Evolutionary conservation across 768 basidiomycete genomes (phyloP).

Genomic region (Strobilomyces confusus): DNA sequence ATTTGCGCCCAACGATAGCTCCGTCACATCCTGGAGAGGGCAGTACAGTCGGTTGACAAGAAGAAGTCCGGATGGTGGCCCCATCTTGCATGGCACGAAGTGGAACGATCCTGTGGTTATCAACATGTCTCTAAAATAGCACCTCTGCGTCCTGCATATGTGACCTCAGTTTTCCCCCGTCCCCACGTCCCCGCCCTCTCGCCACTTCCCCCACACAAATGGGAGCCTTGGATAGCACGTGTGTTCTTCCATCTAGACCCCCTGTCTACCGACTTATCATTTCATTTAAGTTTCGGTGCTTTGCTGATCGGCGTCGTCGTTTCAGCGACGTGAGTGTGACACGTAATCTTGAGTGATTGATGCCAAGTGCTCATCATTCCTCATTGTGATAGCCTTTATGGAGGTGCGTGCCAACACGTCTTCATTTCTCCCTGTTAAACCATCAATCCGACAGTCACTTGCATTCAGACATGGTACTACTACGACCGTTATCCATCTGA

Average conservation of each 20-base stretch:
- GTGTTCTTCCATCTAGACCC: slow-evolving; percentile 6
- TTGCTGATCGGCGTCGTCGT: slow-evolving; percentile 52
- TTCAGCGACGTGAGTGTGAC: slow-evolving; percentile 44
- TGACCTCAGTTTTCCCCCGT: background rate
- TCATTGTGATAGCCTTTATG: slow-evolving; percentile 41
- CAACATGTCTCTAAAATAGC: slow-evolving; percentile 13
- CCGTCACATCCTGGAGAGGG: no score
- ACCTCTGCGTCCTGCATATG: background rate
- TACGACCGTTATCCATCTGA: slow-evolving; percentile 47
- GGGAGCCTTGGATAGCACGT: slow-evolving; percentile 38
- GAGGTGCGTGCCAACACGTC: slow-evolving; percentile 34
- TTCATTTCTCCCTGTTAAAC: slow-evolving; percentile 9
- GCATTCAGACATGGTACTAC: slow-evolving; percentile 57
- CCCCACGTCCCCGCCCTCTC: background rate
- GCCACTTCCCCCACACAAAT: slow-evolving; percentile 6
- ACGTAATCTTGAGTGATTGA: slow-evolving; percentile 2
- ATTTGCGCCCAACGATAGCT: no score
- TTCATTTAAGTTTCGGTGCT: slow-evolving; percentile 44
- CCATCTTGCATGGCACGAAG: background rate
- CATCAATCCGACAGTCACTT: slow-evolving; percentile 40
- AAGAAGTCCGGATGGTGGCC: no score
- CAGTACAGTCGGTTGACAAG: no score
- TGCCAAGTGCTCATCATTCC: background rate
- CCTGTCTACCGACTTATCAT: background rate
- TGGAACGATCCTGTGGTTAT: background rate